Percentiles rank a stretch among this genome's conserved stretches.
phyloP scores from a whole-genome alignment of 2,329 filamentous ascomycete species.

The Mycosphaerella sp. region DNA sequence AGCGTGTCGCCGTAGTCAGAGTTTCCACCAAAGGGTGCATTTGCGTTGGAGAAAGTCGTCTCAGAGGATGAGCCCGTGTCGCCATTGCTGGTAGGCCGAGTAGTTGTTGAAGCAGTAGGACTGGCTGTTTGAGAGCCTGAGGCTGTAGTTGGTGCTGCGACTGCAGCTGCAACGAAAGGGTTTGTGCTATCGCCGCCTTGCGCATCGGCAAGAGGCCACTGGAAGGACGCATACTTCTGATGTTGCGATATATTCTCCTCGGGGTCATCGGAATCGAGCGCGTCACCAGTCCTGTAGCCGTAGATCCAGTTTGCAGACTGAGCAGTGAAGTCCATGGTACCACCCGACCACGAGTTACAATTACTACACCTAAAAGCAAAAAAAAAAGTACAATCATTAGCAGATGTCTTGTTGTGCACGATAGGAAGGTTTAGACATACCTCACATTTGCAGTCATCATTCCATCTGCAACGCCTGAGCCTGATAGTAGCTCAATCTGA shows the following conservation, averaged over 20 bases:
- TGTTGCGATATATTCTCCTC: constrained; percentile 44
- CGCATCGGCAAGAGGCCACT: constrained; percentile 45
- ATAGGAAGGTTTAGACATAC: too few relatives aligned
- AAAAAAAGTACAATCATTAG: too few relatives aligned
- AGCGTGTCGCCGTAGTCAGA: constrained; percentile 26
- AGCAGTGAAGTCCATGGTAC: constrained; percentile 46
- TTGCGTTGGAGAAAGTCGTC: constrained; percentile 9
- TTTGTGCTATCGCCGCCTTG: constrained; percentile 46
- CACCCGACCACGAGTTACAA: constrained; percentile 49
- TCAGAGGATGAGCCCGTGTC: constrained; percentile 12
- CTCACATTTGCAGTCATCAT: constrained; percentile 52
- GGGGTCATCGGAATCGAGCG: constrained; percentile 45
- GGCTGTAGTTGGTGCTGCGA: not conserved
- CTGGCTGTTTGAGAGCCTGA: not conserved
- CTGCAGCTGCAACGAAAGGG: constrained; percentile 34
- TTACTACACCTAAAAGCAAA: constrained; percentile 39
- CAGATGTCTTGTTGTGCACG: too few relatives aligned
- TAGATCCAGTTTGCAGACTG: constrained; percentile 47
- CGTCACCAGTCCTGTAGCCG: constrained; percentile 42
- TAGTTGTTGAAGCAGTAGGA: constrained; percentile 3
- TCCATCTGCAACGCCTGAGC: constrained; percentile 48
- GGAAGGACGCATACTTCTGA: constrained; percentile 38
- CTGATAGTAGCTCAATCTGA: constrained; percentile 47
- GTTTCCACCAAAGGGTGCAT: constrained; percentile 18
- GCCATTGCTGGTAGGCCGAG: constrained; percentile 1